phyloP scores from a whole-genome alignment of 1,284 basidiomycete genomes.

The Moesziomyces sp. region DNA sequence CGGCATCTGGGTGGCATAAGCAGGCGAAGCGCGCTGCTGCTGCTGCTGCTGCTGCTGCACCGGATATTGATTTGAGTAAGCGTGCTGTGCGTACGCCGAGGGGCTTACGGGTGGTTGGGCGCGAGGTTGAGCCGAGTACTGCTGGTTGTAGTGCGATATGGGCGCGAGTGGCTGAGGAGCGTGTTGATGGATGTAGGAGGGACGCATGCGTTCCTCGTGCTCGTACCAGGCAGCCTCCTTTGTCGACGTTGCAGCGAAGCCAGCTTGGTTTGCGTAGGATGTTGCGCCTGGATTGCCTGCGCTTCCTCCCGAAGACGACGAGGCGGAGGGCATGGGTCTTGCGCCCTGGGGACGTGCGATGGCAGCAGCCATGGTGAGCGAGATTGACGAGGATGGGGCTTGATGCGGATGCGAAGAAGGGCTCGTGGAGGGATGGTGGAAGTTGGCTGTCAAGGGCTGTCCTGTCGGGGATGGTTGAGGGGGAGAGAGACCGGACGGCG shows the following conservation, averaged over 20 bases:
- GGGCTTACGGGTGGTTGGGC: conserved; percentile 28
- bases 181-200: conserved; percentile 58
- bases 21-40: conserved; percentile 18
- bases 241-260: conserved; percentile 11
- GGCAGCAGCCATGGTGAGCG: conserved; percentile 26
- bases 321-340: conserved; percentile 43
- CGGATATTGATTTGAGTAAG: conserved; percentile 14
- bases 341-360: conserved; percentile 39
- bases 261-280: conserved; percentile 13
- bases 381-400: not conserved
- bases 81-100: conserved; percentile 19
- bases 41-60: conserved; percentile 18
- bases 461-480: not conserved
- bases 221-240: conserved; percentile 63
- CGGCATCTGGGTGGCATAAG: conserved; percentile 4
- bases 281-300: conserved; percentile 8
- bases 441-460: no score
- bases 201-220: conserved; percentile 58
- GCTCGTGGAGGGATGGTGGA: not conserved
- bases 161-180: conserved; percentile 23
- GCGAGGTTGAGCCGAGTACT: conserved; percentile 9
- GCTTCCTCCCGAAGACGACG: conserved; percentile 26
- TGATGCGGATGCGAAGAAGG: no score
- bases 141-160: conserved; percentile 28
- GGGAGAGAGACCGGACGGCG: not conserved